Evolutionary conservation across 495 filamentous ascomycete species (phyloP), one percentile per base, ranked within the genome.

Genomic region (Daldinia decipiens): DNA sequence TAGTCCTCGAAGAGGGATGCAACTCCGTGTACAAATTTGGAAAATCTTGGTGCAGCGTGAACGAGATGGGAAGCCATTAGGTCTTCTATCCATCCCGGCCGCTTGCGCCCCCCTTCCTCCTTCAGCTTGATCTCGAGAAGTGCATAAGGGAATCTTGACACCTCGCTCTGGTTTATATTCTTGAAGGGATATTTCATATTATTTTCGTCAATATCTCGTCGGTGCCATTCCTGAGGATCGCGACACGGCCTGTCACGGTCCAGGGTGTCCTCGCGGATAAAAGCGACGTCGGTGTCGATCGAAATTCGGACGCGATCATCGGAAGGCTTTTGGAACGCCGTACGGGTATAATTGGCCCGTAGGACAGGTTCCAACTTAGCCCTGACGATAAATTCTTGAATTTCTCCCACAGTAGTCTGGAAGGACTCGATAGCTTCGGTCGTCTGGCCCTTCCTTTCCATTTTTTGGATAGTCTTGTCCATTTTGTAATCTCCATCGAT

Each of bases 21-120:
- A 1, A 96, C 89, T 65, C 96, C 95, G 71, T 99, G 95, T 21
- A 95, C 91, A 74, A 98, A 98, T 76, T 99, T 99, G 43, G 93
- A 97, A 81, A 99, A 99, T 24, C 92, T 87, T 3, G 94, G 92
- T 3, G 91, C 90, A 56, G 92, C 88, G 78, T 95, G 93, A 54
- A 99, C 91, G 15, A 99, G 87, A 76, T 99, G 95, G 9, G 93
- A 97, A 51, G 87, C 84, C 88, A 95, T 97, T 59, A 99, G 82
- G 67, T 99, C 95, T 59, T 91, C 84, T 47, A 97, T 82, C 95
- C 95, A 99, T 70, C 90, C 86, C n/a, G 89, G 88, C 47, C 87
- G 87, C 79, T 92, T 93, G 63, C 84, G 83, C 39, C 70, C 79
- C 55, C 82, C 85, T 71, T 88, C 87, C 51, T 92, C 90, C 73